Conservation (phyloP, 305 asterid species). For the Rubia peregrina region DNA sequence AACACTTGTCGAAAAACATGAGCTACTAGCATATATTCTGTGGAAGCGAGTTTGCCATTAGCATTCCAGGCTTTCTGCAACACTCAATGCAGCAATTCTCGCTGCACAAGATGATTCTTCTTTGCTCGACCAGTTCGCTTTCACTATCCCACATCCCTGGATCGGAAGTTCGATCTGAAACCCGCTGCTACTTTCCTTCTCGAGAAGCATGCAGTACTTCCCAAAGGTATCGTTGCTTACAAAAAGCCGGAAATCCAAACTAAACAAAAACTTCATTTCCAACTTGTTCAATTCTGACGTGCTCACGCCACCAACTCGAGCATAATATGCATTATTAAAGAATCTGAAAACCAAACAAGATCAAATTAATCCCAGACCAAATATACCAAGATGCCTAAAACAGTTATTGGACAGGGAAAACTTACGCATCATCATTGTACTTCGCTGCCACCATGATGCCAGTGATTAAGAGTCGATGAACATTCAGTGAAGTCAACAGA, state of each 20-base stretch:
- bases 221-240: slow-evolving; percentile 51
- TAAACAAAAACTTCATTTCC: slow-evolving; percentile 74
- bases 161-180: slow-evolving; percentile 47
- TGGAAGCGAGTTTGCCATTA: background rate
- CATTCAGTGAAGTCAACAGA: slow-evolving; percentile 58
- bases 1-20: background rate
- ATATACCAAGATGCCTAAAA: background rate
- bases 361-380: background rate
- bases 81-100: slow-evolving; percentile 43
- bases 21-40: background rate
- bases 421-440: slow-evolving; percentile 89
- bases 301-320: slow-evolving; percentile 86
- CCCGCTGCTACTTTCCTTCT: slow-evolving; percentile 37
- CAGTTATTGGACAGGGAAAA: slow-evolving; percentile 1
- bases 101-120: slow-evolving; percentile 46
- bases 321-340: slow-evolving; percentile 80
- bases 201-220: slow-evolving; percentile 53
- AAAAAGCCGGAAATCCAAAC: slow-evolving; percentile 61
- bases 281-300: slow-evolving; percentile 69
- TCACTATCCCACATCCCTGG: slow-evolving; percentile 47
- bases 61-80: slow-evolving; percentile 7
- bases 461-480: slow-evolving; percentile 82
- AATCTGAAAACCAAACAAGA: slow-evolving; percentile 38
- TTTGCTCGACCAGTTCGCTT: slow-evolving; percentile 49
- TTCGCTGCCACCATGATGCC: slow-evolving; percentile 88